Evolutionary conservation across 306 rosid species (phyloP), one percentile per base, ranked within the genome.

Genomic region (Pueraria montana): DNA sequence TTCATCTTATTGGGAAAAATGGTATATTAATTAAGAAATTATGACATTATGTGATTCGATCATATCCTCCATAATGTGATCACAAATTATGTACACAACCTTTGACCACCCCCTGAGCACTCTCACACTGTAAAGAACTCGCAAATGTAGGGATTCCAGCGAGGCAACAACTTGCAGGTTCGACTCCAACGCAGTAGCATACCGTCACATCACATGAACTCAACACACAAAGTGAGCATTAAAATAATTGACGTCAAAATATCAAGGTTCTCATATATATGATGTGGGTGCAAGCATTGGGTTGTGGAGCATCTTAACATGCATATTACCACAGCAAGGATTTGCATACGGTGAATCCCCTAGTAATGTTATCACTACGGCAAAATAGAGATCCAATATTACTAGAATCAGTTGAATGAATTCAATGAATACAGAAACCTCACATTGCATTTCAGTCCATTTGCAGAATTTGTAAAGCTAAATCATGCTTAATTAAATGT

Each of bases 391-490:
- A 53, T n/a, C 24, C 61, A 59, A 16, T 10, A 7, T 5, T 38
- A 14, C 8, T n/a, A 1, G 20, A 4, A 21, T 36, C 32, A 66
- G 32, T 67, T 62, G 10, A 62, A 11, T 0, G 23, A 64, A 64
- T 64, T 64, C 43, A 63, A 27, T 14, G 4, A 34, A 17, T 65
- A 34, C 23, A 36, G 14, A 17, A 34, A 65, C 24, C 48, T 17
- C 26, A 65, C 27, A 66, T 66, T 20, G 52, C 52, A 40, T 40
- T 67, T 67, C 52, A 40, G 52, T 67, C 11, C 52, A 67, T 69
- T 21, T 23, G 56, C 75, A 21, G 13, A 43, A 69, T 14, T 20
- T 21, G 56, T 2, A 42, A 67, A 42, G 11, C 36, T 21, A 45
- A 21, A 20, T 69, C 34, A 38, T 43, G 53, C 20, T 23, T 6